Percentiles rank a stretch among this genome's conserved stretches.
These are phyloP conservation scores for Daldinia childiae DNA, from an alignment of 495 filamentous ascomycete genomes.

Conservation along the genomic window DNA sequence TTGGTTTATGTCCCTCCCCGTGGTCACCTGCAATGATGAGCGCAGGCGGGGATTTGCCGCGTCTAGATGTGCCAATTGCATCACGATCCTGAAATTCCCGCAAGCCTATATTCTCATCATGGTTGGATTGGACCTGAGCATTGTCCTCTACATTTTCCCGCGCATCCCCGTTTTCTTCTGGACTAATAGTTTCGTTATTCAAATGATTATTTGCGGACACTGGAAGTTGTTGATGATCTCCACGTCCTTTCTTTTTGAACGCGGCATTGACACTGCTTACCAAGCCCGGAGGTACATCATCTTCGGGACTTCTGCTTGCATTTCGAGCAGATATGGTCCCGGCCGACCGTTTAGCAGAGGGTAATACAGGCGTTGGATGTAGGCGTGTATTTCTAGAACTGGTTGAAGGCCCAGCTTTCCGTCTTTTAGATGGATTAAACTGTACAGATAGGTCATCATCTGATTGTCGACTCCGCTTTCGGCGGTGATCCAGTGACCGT, in stretches of 20 bases:
- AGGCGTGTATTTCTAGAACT: background rate
- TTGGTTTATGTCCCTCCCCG: background rate
- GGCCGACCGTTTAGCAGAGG: background rate
- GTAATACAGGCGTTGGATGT: constrained; percentile 5
- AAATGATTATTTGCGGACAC: background rate
- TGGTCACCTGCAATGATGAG: background rate
- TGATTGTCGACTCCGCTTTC: constrained; percentile 5
- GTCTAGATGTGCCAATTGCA: background rate
- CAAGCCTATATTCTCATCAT: background rate
- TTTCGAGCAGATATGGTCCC: background rate
- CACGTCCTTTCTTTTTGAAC: constrained; percentile 14
- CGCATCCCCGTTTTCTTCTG: background rate
- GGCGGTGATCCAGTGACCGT: constrained; percentile 18
- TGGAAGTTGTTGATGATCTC: background rate
- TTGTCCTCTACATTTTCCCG: background rate
- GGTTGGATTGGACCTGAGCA: background rate
- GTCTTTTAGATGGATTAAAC: constrained; percentile 27
- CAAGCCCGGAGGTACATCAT: constrained; percentile 30
- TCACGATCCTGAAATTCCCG: constrained; percentile 2
- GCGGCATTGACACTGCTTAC: constrained; percentile 36
- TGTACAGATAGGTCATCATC: constrained; percentile 11
- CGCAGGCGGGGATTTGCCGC: background rate
- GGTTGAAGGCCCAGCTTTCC: constrained; percentile 16
- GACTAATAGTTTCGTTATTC: background rate
- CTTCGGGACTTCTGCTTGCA: constrained; percentile 15